Evolutionary conservation across 1,284 basidiomycete species (phyloP).

Genomic region (Agaricales sp.): DNA sequence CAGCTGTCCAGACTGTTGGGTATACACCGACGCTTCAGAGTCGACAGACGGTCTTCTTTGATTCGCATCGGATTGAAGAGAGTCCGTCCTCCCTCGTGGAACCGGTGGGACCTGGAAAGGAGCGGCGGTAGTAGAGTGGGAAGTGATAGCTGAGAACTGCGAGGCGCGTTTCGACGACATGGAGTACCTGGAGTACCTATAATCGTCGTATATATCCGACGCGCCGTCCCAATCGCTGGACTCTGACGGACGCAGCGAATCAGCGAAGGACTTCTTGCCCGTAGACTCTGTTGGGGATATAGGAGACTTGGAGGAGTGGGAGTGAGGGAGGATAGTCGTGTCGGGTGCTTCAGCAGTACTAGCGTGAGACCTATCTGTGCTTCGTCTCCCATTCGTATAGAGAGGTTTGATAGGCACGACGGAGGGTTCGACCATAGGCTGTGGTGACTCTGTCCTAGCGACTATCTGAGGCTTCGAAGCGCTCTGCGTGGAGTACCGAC

Average conservation of each 20-base stretch:
- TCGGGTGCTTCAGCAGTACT: not conserved
- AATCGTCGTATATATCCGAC: constrained; percentile 36
- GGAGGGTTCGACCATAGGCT: not conserved
- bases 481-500: constrained; percentile 8
- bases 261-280: not conserved
- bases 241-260: not conserved
- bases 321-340: constrained; percentile 3
- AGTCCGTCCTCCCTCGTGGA: not conserved
- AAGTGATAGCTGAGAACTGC: constrained; percentile 3
- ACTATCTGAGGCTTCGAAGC: constrained; percentile 2
- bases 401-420: not conserved
- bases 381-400: not conserved
- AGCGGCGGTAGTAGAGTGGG: constrained; percentile 1
- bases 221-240: constrained; percentile 10
- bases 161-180: constrained; percentile 14
- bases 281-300: not conserved
- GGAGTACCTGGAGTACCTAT: constrained; percentile 59
- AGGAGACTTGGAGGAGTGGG: not conserved
- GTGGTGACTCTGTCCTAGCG: constrained; percentile 7
- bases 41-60: constrained; percentile 8
- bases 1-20: constrained; percentile 15
- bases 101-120: not conserved
- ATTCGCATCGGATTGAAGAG: not conserved
- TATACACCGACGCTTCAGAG: constrained; percentile 25
- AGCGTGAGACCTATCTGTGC: not conserved